Evolutionary conservation across 1,139 yeast genomes (phyloP).

Genomic region (Kluyveromyces marxianus): DNA sequence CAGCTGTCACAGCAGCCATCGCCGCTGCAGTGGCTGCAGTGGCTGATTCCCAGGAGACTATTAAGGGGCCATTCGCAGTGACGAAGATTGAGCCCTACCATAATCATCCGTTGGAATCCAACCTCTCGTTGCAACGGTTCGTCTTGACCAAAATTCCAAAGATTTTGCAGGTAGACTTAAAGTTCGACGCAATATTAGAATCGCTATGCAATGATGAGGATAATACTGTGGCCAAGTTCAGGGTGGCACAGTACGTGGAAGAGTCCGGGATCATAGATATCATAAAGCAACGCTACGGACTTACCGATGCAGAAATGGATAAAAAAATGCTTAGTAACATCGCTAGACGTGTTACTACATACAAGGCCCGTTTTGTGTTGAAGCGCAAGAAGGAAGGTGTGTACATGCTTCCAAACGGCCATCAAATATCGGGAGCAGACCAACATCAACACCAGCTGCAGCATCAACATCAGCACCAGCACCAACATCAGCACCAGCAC

Average conservation of each 20-base stretch:
- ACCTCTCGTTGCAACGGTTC: constrained; percentile 25
- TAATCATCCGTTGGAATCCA: constrained; percentile 29
- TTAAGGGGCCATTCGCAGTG: constrained; percentile 28
- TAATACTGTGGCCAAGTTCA: constrained; percentile 27
- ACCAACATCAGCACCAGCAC: not conserved
- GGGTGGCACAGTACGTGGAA: constrained; percentile 29
- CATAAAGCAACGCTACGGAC: constrained; percentile 26
- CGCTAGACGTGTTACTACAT: constrained; percentile 31
- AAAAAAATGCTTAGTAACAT: constrained; percentile 28
- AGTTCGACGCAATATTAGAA: constrained; percentile 27
- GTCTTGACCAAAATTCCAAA: constrained; percentile 29
- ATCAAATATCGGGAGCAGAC: constrained; percentile 5
- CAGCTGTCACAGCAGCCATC: constrained; percentile 24
- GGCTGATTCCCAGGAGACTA: constrained; percentile 8
- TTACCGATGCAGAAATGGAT: constrained; percentile 25
- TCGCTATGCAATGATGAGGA: constrained; percentile 26
- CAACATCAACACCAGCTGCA: constrained; percentile 5
- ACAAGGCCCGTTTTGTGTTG: constrained; percentile 29
- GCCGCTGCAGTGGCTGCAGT: constrained; percentile 26
- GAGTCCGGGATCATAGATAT: constrained; percentile 28
- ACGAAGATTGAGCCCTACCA: constrained; percentile 31
- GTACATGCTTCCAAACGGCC: constrained; percentile 13
- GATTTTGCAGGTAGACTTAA: constrained; percentile 28
- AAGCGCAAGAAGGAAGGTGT: constrained; percentile 29
- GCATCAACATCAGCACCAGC: constrained; percentile 4